Evolutionary conservation across 192 early-diverging fungal species (phyloP).

Genomic region (Linnemannia zychae): DNA sequence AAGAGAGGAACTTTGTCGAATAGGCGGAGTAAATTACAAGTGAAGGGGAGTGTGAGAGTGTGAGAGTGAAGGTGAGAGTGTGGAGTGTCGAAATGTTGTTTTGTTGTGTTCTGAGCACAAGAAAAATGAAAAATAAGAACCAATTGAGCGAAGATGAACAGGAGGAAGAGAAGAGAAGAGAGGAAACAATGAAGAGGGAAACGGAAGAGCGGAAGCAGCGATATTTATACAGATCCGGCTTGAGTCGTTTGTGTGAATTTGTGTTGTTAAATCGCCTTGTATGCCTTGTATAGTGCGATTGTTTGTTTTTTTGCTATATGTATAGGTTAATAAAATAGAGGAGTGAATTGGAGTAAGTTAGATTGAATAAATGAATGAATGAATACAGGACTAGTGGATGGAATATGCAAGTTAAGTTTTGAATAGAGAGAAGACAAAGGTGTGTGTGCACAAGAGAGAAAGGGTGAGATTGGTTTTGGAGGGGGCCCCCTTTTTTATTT

Average conservation of each 20-base stretch:
- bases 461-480: background rate
- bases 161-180: background rate
- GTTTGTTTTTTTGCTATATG: background rate
- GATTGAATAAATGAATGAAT: background rate
- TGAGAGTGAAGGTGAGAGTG: background rate
- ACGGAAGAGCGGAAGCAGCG: background rate
- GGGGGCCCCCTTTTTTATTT: background rate
- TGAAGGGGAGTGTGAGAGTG: background rate
- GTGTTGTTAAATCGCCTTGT: background rate
- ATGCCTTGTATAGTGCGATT: background rate
- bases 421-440: background rate
- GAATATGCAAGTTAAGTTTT: background rate
- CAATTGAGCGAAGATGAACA: background rate
- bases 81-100: constrained; percentile 1
- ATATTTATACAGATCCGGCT: background rate
- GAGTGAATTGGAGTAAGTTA: background rate
- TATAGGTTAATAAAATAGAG: background rate
- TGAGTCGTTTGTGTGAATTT: background rate
- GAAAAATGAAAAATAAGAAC: background rate
- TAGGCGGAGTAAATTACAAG: background rate
- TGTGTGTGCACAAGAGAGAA: background rate
- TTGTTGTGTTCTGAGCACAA: background rate
- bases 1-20: background rate
- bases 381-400: background rate
- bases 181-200: background rate